Evolutionary conservation across 805 yeast genomes (phyloP).

Genomic region (Cyberlindnera euphorbiiphila): DNA sequence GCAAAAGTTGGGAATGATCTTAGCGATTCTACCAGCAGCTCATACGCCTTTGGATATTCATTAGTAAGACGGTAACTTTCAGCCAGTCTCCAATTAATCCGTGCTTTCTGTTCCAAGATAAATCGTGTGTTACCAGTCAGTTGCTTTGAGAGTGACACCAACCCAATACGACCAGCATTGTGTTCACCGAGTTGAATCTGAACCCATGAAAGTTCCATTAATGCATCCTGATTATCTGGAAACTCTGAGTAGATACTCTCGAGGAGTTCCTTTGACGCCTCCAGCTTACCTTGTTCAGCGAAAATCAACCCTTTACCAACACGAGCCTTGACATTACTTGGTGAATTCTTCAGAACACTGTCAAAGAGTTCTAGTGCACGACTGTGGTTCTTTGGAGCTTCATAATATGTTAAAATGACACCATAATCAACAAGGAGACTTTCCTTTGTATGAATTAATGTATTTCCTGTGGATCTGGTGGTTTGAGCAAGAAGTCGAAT

Average conservation of each 20-base stretch:
- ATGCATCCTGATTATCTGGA: conserved; percentile 57
- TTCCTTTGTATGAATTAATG: conserved; percentile 47
- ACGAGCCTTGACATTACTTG: conserved; percentile 53
- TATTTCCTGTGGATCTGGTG: conserved; percentile 43
- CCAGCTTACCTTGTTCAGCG: conserved; percentile 58
- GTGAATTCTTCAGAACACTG: conserved; percentile 44
- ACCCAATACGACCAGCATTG: conserved; percentile 47
- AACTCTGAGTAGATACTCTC: conserved; percentile 42
- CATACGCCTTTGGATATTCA: conserved; percentile 47
- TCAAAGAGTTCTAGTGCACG: conserved; percentile 73
- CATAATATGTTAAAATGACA: conserved; percentile 73
- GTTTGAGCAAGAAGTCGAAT: conserved; percentile 49
- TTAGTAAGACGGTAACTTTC: conserved; percentile 45
- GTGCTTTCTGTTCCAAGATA: conserved; percentile 54
- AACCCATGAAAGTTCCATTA: conserved; percentile 78
- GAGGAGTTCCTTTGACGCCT: conserved; percentile 52
- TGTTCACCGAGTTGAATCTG: conserved; percentile 49
- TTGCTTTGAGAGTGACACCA: conserved; percentile 34
- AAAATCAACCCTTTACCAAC: conserved; percentile 81
- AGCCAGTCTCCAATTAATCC: conserved; percentile 70
- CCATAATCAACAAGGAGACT: conserved; percentile 68
- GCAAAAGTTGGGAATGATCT: conserved; percentile 64
- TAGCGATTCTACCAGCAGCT: conserved; percentile 55
- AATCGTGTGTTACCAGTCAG: conserved; percentile 48
- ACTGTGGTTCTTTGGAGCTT: conserved; percentile 83